Base-by-base conservation (phyloP, 192 early-diverging fungal genomes). In the Linnemannia hyalina region DNA sequence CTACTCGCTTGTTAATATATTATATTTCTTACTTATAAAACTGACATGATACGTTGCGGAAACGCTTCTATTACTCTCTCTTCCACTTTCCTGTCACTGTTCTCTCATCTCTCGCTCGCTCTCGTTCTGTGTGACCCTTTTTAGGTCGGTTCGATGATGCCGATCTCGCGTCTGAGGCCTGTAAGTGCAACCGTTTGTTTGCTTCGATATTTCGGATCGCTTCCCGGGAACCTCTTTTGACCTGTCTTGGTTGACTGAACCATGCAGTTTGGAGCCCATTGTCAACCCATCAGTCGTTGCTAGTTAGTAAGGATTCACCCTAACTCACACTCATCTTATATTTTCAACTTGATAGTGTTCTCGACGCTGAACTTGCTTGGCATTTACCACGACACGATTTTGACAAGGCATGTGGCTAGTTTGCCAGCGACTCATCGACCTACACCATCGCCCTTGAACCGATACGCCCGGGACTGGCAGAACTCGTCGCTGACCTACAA, bases 111-210 rank as follows among this genome's bases (percentile, higher is more conserved):
- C n/a, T 60, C n/a, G n/a, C 55, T 60, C n/a, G 7, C n/a, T 60
- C 23, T 26, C n/a, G n/a, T 57, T 23, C n/a, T 65, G 22, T 73
- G 32, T 63, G 26, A 1, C 36, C 42, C 6, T 22, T 70, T 49
- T 57, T 87, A 95, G 96, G 98, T 70, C 95, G 98, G 16, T 99
- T 99, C 87, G 93, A 94, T 47, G 95, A 98, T 85, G 93, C 97
- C 23, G 98, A 99, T 82, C 91, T 99, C 49, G 96, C 95, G 15
- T 97, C 97, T 20, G 96, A 98, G 92, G 95, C 94, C 20, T 88
- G 92, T 91, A 94, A 88, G 82, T 82, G 70, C 10, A 44, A 8
- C 2, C 73, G 47, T 41, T 63, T 9, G n/a, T 15, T 71, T 16
- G 47, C 38, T 54, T 57, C 16, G 23, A 60, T 26, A 60, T 60